phyloP scores from a whole-genome alignment of 805 yeast genomes.

The Saccharomycodes ludwigii region DNA sequence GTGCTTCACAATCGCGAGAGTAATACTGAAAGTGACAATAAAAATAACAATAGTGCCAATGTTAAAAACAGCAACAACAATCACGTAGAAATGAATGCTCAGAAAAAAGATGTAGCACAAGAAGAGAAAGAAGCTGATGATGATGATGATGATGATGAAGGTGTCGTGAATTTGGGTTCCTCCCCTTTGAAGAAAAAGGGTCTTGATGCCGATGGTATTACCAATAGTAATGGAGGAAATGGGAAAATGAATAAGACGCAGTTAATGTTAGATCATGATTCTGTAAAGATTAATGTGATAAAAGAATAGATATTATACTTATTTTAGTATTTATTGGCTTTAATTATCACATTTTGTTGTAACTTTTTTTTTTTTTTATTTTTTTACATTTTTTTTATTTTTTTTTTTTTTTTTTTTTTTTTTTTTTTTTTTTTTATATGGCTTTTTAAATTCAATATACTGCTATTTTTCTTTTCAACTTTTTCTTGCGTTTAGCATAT shows the following conservation, averaged over 20 bases:
- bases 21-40: slow-evolving; percentile 1
- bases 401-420: neutral
- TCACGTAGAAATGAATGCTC: neutral
- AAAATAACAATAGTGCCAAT: slow-evolving; percentile 3
- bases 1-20: slow-evolving; percentile 3
- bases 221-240: slow-evolving; percentile 13
- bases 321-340: neutral
- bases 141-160: neutral
- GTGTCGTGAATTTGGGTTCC: slow-evolving; percentile 11
- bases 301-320: neutral
- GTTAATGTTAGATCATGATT: neutral
- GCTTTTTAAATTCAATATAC: no score
- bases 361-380: neutral
- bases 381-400: neutral
- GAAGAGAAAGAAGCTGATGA: neutral
- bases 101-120: neutral
- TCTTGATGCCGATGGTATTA: slow-evolving; percentile 2
- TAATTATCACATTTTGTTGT: no score
- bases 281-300: neutral
- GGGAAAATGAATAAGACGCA: neutral
- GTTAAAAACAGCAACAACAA: slow-evolving; percentile 5
- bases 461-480: no score
- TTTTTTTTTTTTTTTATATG: neutral
- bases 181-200: slow-evolving; percentile 18
- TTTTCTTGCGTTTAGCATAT: no score